These are phyloP conservation scores for Ormosia semicastrata DNA, from an alignment of 306 rosid species.

Conservation along the genomic window DNA sequence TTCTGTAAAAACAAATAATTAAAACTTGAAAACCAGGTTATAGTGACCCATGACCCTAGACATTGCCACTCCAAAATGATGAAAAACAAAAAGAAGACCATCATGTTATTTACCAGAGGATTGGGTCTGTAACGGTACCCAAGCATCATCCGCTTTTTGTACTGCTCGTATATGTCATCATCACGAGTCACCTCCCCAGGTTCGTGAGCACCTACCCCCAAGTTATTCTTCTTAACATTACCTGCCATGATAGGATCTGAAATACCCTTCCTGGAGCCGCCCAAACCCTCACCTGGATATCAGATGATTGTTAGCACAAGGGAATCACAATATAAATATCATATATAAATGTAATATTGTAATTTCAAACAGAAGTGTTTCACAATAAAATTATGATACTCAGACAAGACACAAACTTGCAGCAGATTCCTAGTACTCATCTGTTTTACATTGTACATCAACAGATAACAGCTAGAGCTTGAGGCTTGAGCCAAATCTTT, in stretches of 20 bases:
- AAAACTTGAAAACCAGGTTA: background rate
- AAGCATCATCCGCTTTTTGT: conserved; percentile 99
- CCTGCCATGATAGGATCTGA: conserved; percentile 95
- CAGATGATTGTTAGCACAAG: conserved; percentile 18
- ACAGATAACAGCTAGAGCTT: background rate
- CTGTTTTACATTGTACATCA: background rate
- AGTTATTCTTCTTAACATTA: conserved; percentile 75
- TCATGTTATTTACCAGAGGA: conserved; percentile 66
- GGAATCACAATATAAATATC: background rate
- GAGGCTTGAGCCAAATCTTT: background rate
- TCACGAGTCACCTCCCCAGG: conserved; percentile 94
- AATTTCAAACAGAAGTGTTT: background rate
- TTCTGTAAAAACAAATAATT: conserved; percentile 47
- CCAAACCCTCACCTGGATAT: conserved; percentile 90
- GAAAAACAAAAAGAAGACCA: background rate
- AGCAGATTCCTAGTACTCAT: background rate
- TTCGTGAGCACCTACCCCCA: conserved; percentile 95
- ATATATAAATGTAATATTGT: background rate
- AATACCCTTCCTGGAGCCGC: conserved; percentile 86
- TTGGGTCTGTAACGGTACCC: conserved; percentile 96
- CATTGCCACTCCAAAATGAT: background rate
- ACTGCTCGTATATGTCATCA: conserved; percentile 96
- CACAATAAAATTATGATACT: background rate
- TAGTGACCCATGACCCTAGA: background rate
- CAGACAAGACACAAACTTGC: background rate